Evolutionary conservation across 2,329 filamentous ascomycete genomes (phyloP).

Genomic region (Claviceps pazoutovae): DNA sequence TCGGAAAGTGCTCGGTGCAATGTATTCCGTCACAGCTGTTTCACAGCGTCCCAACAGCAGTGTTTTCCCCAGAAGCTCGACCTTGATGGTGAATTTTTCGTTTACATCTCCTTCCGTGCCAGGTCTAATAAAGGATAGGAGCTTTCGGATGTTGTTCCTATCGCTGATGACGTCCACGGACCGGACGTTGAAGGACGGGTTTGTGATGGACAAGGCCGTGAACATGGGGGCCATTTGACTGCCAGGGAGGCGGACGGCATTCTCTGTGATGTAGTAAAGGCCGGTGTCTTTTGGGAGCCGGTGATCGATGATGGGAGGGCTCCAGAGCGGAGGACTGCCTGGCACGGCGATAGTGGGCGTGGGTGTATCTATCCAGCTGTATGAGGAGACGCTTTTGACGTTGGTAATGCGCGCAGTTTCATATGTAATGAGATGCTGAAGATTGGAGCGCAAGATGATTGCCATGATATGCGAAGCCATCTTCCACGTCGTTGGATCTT

Average conservation of each 20-base stretch:
- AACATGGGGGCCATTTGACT: constrained; percentile 33
- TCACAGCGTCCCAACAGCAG: constrained; percentile 24
- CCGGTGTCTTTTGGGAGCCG: constrained; percentile 24
- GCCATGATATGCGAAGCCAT: neutral
- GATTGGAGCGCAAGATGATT: neutral
- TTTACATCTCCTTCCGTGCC: constrained; percentile 9
- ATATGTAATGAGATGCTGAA: neutral
- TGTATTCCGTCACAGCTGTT: constrained; percentile 13
- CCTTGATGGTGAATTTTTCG: constrained; percentile 25
- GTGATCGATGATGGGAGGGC: constrained; percentile 12
- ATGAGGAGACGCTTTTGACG: constrained; percentile 29
- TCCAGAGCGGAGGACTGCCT: constrained; percentile 24
- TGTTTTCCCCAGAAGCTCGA: constrained; percentile 25
- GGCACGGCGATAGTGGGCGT: constrained; percentile 31
- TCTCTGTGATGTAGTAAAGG: constrained; percentile 27
- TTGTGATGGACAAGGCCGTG: constrained; percentile 23
- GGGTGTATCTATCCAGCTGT: constrained; percentile 32
- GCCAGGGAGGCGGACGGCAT: constrained; percentile 28
- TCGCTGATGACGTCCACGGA: constrained; percentile 29
- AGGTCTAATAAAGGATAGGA: constrained; percentile 28
- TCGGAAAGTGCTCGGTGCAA: constrained; percentile 21
- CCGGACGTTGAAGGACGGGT: constrained; percentile 26
- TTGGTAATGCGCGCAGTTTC: constrained; percentile 18
- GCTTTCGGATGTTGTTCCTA: constrained; percentile 33
- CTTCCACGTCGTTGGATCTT: neutral